These are phyloP conservation scores for Bondarzewia mesenterica DNA, from an alignment of 1,284 basidiomycete genomes.

Conservation along the genomic window DNA sequence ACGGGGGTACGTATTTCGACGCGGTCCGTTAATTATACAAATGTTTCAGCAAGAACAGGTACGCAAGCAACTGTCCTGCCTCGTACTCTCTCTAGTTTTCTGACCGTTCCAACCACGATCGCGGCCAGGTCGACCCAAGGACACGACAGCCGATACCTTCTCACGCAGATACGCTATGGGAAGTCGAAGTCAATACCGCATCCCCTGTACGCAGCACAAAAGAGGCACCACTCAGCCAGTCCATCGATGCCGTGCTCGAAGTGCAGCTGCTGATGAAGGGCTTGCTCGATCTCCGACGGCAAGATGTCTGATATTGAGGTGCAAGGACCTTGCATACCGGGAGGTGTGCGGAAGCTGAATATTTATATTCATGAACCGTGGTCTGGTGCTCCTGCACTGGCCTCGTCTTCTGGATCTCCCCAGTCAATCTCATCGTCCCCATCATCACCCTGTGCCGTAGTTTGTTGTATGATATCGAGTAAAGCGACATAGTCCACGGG, in stretches of 20 bases:
- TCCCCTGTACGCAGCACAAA: slow-evolving; percentile 65
- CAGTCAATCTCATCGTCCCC: slow-evolving; percentile 16
- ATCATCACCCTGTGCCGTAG: slow-evolving; percentile 12
- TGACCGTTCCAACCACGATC: not conserved
- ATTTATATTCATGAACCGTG: slow-evolving; percentile 24
- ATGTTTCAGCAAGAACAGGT: slow-evolving; percentile 81
- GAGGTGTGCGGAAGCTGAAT: not conserved
- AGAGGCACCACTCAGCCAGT: slow-evolving; percentile 52
- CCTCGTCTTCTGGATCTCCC: slow-evolving; percentile 46
- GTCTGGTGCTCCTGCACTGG: slow-evolving; percentile 58
- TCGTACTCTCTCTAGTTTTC: not conserved
- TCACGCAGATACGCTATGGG: slow-evolving; percentile 69
- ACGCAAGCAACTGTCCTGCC: slow-evolving; percentile 9
- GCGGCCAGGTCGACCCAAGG: slow-evolving; percentile 55
- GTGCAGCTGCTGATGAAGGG: slow-evolving; percentile 77
- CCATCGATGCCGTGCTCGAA: slow-evolving; percentile 65
- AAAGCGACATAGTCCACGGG: slow-evolving; percentile 41
- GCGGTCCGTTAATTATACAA: slow-evolving; percentile 60
- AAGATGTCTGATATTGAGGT: slow-evolving; percentile 36
- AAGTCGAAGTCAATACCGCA: slow-evolving; percentile 77
- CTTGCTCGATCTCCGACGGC: slow-evolving; percentile 59
- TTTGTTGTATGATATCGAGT: slow-evolving; percentile 42
- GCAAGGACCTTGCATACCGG: not conserved
- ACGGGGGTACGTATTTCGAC: slow-evolving; percentile 64
- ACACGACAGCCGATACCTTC: slow-evolving; percentile 66